Evolutionary conservation across 169 alveolate species (phyloP).

Genomic region (Plasmodium coatneyi): DNA sequence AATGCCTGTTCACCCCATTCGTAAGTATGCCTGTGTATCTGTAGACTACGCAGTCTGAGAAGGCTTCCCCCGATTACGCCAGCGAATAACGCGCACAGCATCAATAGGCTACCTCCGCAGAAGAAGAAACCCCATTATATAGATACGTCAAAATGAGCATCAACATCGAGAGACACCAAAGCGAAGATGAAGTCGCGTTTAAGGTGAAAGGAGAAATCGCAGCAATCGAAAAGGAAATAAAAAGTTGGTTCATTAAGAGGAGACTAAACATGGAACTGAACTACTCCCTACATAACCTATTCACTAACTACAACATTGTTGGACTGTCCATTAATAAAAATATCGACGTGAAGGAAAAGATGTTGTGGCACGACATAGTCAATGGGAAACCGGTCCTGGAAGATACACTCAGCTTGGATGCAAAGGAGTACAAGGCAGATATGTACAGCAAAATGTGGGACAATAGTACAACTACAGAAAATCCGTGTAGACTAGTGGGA

Average conservation of each 20-base stretch:
- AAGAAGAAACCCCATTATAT: neutral
- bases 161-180: neutral
- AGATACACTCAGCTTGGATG: constrained; percentile 84
- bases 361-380: constrained; percentile 84
- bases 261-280: constrained; percentile 84
- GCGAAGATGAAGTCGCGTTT: neutral
- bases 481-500: constrained; percentile 86
- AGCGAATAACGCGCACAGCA: neutral
- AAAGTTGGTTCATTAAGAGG: constrained; percentile 85
- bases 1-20: no score
- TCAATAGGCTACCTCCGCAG: neutral
- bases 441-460: constrained; percentile 83
- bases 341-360: constrained; percentile 77
- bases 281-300: constrained; percentile 75
- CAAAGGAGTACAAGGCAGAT: constrained; percentile 90
- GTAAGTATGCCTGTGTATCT: neutral
- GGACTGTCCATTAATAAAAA: constrained; percentile 82
- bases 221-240: constrained; percentile 79
- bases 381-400: constrained; percentile 89
- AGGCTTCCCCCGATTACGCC: neutral
- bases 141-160: constrained; percentile 27
- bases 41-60: neutral
- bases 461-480: constrained; percentile 86
- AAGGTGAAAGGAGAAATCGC: constrained; percentile 79
- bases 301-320: constrained; percentile 81